A percentile compares a stretch with the other conserved stretches of the same genome.
These are phyloP conservation scores for Phytopythium boreale DNA, from an alignment of 352 stramenopile species.

Conservation along the genomic window DNA sequence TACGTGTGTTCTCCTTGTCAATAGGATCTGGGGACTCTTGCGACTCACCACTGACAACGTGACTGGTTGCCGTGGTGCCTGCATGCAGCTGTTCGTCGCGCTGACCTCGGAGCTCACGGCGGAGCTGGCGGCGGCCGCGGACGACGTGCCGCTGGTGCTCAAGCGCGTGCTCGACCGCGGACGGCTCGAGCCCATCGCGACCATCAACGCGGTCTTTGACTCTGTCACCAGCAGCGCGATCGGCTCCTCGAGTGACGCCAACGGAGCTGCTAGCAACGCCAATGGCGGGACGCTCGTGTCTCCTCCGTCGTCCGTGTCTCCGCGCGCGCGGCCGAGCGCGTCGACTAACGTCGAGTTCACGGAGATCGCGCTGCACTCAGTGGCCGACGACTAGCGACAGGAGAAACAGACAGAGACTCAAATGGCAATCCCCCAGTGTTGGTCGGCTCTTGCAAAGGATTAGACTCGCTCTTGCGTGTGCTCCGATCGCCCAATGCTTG, in stretches of 20 bases:
- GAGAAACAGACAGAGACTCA: not conserved
- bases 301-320: constrained; percentile 10
- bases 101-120: constrained; percentile 26
- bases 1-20: constrained; percentile 13
- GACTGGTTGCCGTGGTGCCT: not conserved
- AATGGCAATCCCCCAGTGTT: not conserved
- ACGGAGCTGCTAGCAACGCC: not conserved
- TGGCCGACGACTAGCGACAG: constrained; percentile 22
- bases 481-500: too few species aligned
- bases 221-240: constrained; percentile 2
- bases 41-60: not conserved
- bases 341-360: constrained; percentile 52
- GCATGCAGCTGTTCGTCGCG: not conserved
- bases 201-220: constrained; percentile 36
- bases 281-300: not conserved
- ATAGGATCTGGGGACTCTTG: not conserved
- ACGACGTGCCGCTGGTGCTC: constrained; percentile 59
- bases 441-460: not conserved
- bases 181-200: constrained; percentile 27
- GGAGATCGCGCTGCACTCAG: constrained; percentile 59
- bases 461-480: not conserved
- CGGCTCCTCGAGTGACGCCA: not conserved
- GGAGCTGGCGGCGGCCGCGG: constrained; percentile 34
- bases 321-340: constrained; percentile 7
- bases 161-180: constrained; percentile 54